Base-by-base conservation (phyloP, 805 yeast genomes). In the Saturnispora hagleri region DNA sequence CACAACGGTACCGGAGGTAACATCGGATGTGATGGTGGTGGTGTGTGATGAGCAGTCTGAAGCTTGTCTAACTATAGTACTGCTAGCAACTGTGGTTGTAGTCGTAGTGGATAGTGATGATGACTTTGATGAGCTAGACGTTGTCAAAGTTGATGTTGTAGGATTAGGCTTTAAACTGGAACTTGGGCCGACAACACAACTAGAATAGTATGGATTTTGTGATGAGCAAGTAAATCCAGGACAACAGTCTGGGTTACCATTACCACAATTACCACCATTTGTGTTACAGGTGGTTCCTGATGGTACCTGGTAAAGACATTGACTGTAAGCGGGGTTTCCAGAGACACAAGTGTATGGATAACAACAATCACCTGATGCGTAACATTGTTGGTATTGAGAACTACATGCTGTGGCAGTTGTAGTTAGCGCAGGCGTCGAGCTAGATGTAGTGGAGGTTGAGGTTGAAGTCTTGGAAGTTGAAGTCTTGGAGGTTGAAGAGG, bases 361-460 rank as follows among this genome's bases (percentile, higher is more conserved):
- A 3, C 34, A 31, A 8, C 34, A 31, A 9, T 31, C 34, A 31
- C 34, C 34, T 31, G 34, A 31, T 2, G 34, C 34, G 10, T 31
- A 12, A 13, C 34, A 31, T 31, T 31, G 34, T 9, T 31, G 34
- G 12, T 31, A 31, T 8, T 31, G 15, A 13, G 34, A 31, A 12
- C 34, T 31, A 13, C 34, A 31, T 10, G 34, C 34, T 9, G 34
- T 31, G 13, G 34, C 34, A 31, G 34, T 31, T 9, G 34, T 31
- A 8, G 34, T 31, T 4, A 31, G 13, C 15, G n/a, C 34, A 8
- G 34, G 34, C 10, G 34, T 31, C 10, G 34, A 31, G 4, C 15
- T 31, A 31, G 34, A 31, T 2, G 47, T 46, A 12, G 40, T 45
- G 26, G 45, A 41, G 17, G 50, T 46, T 18, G 54, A 20, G 20